Base-by-base conservation (phyloP, 441 rosid species). In the Daphne laureola region DNA sequence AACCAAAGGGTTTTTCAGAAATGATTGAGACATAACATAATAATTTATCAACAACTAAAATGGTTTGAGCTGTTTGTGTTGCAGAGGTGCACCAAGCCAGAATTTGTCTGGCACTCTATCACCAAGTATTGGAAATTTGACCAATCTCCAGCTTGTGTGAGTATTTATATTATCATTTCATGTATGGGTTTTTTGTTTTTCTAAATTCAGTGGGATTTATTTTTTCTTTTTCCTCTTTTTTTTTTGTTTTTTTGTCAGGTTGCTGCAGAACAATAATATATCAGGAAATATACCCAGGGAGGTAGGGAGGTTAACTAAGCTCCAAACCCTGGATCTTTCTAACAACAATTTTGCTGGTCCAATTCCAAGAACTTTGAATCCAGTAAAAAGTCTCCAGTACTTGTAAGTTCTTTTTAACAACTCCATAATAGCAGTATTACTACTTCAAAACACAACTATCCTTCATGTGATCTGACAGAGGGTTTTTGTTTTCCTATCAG, bases 61-160 rank as follows among this genome's bases (percentile, higher is more conserved):
- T 52, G 52, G 13, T 21, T 38, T 41, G 13, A 26, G 49, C 59
- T 38, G 48, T 45, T 46, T 72, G 62, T 43, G 67, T 49, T 75
- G 53, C 81, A 93, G 99, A 65, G 97, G 87, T 64, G 87, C 83
- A 67, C 96, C 96, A 53, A 93, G 96, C 82, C 99, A 90, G 72
- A 62, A 68, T 57, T 77, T 93, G 49, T 85, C 97, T 49, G 97
- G 99, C 21, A 68, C 81, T 57, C 89, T 93, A 56, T 67, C 95
- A 46, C 82, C 89, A 25, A 80, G 83, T 67, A 87, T 93, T 38
- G 86, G 87, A 13, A 87, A 93, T 77, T 70, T 93, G 77, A 82
- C 96, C 69, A 73, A 84, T 75, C 89, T 93, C 53, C 96, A 93
- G 75, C 78, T 71, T 59, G 80, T 93, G 98, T 93, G 60, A 77